These are phyloP conservation scores for Cystobasidium onofrii DNA, from an alignment of 768 basidiomycete genomes.

Conservation along the genomic window DNA sequence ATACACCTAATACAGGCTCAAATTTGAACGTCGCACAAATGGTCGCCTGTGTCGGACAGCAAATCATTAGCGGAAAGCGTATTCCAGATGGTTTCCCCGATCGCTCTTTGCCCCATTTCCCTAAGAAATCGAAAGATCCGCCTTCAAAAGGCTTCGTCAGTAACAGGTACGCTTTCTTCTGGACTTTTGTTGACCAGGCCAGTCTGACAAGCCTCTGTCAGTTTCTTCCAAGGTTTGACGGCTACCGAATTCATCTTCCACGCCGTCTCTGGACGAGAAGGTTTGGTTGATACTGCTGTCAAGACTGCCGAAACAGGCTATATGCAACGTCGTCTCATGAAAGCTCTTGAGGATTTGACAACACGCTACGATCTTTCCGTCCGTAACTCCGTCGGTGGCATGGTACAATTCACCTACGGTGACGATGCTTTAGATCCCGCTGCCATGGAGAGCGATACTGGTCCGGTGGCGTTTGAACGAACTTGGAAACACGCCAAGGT, in stretches of 20 bases:
- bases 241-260: slow-evolving; percentile 98
- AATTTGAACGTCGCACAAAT: slow-evolving; percentile 99
- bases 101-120: slow-evolving; percentile 96
- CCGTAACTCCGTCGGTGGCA: slow-evolving; percentile 82
- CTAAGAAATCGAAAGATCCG: slow-evolving; percentile 89
- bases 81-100: slow-evolving; percentile 99
- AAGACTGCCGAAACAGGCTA: slow-evolving; percentile 99
- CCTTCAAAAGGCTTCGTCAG: slow-evolving; percentile 97
- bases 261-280: slow-evolving; percentile 96
- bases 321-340: slow-evolving; percentile 98
- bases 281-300: slow-evolving; percentile 97
- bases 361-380: slow-evolving; percentile 95
- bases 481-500: slow-evolving; percentile 79
- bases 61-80: slow-evolving; percentile 95
- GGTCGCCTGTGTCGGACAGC: slow-evolving; percentile 99
- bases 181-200: background rate
- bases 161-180: slow-evolving; percentile 52
- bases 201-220: background rate
- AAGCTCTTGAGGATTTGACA: slow-evolving; percentile 91
- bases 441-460: slow-evolving; percentile 87
- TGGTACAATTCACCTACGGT: slow-evolving; percentile 94
- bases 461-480: slow-evolving; percentile 79
- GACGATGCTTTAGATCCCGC: slow-evolving; percentile 97
- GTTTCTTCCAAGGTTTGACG: slow-evolving; percentile 82
- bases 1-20: slow-evolving; percentile 59